phyloP scores from a whole-genome alignment of 2,329 filamentous ascomycete genomes.

The Verruconis gallopava region DNA sequence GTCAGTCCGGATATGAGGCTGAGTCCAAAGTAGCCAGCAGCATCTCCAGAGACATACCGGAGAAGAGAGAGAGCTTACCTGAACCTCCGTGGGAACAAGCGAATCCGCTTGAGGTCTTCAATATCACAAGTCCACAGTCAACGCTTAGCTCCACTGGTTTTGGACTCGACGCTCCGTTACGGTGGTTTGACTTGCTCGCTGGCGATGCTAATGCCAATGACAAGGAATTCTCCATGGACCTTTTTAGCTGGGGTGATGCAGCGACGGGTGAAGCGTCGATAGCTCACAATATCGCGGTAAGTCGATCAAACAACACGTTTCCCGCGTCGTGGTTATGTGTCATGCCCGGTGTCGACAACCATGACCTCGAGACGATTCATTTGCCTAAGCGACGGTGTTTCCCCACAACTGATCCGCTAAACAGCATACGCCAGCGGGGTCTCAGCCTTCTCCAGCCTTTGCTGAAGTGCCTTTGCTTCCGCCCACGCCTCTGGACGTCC shows the following conservation, averaged over 20 bases:
- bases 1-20: neutral
- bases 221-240: slow-evolving; percentile 22
- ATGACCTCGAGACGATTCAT: too few species aligned
- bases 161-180: slow-evolving; percentile 32
- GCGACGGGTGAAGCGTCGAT: neutral
- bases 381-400: too few species aligned
- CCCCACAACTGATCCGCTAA: neutral
- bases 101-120: neutral
- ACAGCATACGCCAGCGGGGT: neutral
- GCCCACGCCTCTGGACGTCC: neutral
- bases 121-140: slow-evolving; percentile 9
- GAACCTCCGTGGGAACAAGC: neutral
- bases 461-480: neutral
- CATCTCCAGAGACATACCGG: too few species aligned
- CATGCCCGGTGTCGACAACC: too few species aligned
- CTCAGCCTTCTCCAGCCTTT: neutral
- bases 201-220: slow-evolving; percentile 29
- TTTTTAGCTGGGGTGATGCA: slow-evolving; percentile 12
- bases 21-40: neutral
- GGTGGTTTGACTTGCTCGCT: slow-evolving; percentile 37
- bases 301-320: too few species aligned
- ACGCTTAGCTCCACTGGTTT: slow-evolving; percentile 22
- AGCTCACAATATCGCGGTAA: neutral
- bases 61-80: neutral
- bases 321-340: too few species aligned